phyloP scores from a whole-genome alignment of 192 early-diverging fungal species.

The Mortierella alpina region DNA sequence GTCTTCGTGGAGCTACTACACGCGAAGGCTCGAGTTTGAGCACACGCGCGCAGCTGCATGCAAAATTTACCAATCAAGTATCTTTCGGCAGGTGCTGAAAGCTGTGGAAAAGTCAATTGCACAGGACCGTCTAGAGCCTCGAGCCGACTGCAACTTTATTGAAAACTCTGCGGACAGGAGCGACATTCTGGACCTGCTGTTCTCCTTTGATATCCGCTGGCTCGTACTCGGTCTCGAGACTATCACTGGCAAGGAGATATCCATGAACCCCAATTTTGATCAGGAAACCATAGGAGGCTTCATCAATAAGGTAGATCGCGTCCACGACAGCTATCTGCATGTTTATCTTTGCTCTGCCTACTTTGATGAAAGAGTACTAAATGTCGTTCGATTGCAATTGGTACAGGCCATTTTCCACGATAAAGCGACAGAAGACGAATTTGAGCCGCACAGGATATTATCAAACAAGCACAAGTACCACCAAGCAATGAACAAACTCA shows the following conservation, averaged over 20 bases:
- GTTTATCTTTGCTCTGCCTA: not conserved
- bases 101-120: constrained; percentile 52
- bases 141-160: constrained; percentile 33
- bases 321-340: not conserved
- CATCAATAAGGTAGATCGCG: constrained; percentile 37
- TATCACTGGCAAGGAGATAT: constrained; percentile 45
- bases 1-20: constrained; percentile 51
- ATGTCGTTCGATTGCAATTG: not conserved
- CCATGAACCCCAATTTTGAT: constrained; percentile 49
- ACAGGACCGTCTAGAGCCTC: constrained; percentile 34
- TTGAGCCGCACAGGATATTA: constrained; percentile 39
- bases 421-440: constrained; percentile 27
- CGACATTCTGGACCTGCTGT: constrained; percentile 52
- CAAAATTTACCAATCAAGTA: constrained; percentile 53
- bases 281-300: constrained; percentile 34
- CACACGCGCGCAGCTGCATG: constrained; percentile 40
- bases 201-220: constrained; percentile 54
- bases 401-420: constrained; percentile 48
- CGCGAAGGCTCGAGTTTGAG: constrained; percentile 50
- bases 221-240: constrained; percentile 53
- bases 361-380: not conserved
- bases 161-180: constrained; percentile 34
- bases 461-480: constrained; percentile 41
- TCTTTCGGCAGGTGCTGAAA: constrained; percentile 45
- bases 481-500: constrained; percentile 45